Evolutionary conservation across 2,329 filamentous ascomycete genomes (phyloP).

Genomic region (Sodiomyces alkalinus): DNA sequence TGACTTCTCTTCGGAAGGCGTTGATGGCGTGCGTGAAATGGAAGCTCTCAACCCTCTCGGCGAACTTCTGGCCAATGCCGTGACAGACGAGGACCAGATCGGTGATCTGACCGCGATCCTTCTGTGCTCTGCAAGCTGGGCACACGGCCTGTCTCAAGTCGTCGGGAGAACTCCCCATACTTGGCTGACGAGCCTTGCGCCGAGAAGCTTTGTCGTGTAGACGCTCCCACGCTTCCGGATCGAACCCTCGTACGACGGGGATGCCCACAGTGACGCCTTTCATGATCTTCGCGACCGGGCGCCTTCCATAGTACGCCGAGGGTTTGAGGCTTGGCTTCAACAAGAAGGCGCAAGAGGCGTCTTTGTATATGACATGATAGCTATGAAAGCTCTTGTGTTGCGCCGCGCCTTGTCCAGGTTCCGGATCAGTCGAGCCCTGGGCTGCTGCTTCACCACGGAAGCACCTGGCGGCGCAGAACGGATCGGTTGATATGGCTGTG

Average conservation of each 20-base stretch:
- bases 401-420: conserved; percentile 18
- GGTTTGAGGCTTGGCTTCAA: conserved; percentile 75
- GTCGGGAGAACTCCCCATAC: too few relatives aligned
- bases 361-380: conserved; percentile 77
- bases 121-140: conserved; percentile 46
- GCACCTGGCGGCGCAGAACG: conserved; percentile 44
- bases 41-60: conserved; percentile 86
- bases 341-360: conserved; percentile 63
- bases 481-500: conserved; percentile 33
- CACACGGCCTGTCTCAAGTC: conserved; percentile 19
- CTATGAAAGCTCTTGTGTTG: conserved; percentile 47
- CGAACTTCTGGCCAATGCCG: conserved; percentile 92
- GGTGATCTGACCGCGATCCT: conserved; percentile 54
- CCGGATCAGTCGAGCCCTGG: conserved; percentile 29
- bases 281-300: conserved; percentile 69
- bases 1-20: conserved; percentile 70
- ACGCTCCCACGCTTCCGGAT: conserved; percentile 60
- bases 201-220: conserved; percentile 34
- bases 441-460: conserved; percentile 43
- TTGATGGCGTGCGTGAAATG: conserved; percentile 97
- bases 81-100: conserved; percentile 87
- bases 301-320: conserved; percentile 69
- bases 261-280: conserved; percentile 74
- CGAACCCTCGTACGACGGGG: conserved; percentile 79
- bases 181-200: conserved; percentile 2